Evolutionary conservation across 306 rosid genomes (phyloP), one percentile per base, ranked within the genome.

Genomic region (Trichosanthes cucumerina): DNA sequence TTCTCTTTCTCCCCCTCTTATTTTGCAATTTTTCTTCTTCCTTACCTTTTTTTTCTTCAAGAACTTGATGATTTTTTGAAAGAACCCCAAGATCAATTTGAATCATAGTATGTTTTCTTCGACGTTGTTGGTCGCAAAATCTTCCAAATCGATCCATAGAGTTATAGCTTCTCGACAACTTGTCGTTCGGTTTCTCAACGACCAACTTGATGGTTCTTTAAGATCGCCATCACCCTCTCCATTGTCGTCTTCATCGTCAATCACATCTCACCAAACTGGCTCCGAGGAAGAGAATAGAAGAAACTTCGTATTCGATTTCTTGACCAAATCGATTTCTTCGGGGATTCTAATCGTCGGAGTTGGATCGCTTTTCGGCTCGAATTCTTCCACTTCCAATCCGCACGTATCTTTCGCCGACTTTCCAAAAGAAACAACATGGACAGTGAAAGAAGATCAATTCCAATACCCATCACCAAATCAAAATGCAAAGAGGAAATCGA

Each of bases 91-190:
- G 36, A 33, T 44, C 18, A 13, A 71, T 46, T 15, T 23, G n/a
- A 79, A 84, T 0, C 88, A 71, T 71, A 81, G 56, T 39, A 92
- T 89, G 96, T 90, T 86, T 90, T 85, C 92, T 74, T 77, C 79
- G 80, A 83, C 80, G 34, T 58, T 82, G 34, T 63, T 72, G 26
- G 10, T 23, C 3, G 81, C 81, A 80, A 84, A 81, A 81, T 82
- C 83, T 31, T 34, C 80, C 11, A 53, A 57, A 31, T 58, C 79
- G 0, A 47, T 75, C 5, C 23, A 26, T 57, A 80, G 70, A 82
- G 19, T 14, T 24, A 49, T 43, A 1, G 38, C 53, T 21, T 47
- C 72, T 39, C 86, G 39, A 21, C 81, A 84, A 33, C 86, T 77
- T 34, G 62, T 44, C 63, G 69, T 70, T 49, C 87, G 82, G 13